phyloP scores from a whole-genome alignment of 2,329 filamentous ascomycete genomes.

The Fusarium sp. region DNA sequence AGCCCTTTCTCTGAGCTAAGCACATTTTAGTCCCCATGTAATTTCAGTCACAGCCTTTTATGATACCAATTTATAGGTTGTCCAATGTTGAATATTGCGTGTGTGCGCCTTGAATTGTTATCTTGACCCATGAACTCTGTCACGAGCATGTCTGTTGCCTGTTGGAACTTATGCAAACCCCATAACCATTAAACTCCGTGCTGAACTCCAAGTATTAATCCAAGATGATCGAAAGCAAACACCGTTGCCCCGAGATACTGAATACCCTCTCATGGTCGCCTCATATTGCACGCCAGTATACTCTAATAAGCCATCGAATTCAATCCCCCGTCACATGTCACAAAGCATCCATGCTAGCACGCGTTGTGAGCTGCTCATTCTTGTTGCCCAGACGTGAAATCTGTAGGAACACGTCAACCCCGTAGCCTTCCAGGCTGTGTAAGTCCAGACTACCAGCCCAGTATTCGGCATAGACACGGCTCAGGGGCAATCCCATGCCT shows the following conservation, averaged over 20 bases:
- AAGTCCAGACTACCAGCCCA: slow-evolving; percentile 94
- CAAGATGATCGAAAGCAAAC: slow-evolving; percentile 11
- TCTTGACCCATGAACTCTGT: slow-evolving; percentile 2
- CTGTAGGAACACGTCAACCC: slow-evolving; percentile 94
- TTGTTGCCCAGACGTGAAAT: slow-evolving; percentile 98
- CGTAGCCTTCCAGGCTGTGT: slow-evolving; percentile 94
- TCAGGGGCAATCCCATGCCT: slow-evolving; percentile 94
- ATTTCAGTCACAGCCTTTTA: slow-evolving; percentile 55
- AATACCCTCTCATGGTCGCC: background rate
- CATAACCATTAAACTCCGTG: slow-evolving; percentile 41
- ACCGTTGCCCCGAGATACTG: background rate
- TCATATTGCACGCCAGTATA: background rate
- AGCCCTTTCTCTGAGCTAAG: slow-evolving; percentile 51
- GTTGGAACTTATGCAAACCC: slow-evolving; percentile 8
- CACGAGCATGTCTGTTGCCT: slow-evolving; percentile 5
- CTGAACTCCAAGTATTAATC: slow-evolving; percentile 28
- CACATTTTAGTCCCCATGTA: slow-evolving; percentile 61
- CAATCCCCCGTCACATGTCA: slow-evolving; percentile 49
- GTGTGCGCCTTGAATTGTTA: slow-evolving; percentile 6
- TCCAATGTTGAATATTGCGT: slow-evolving; percentile 29
- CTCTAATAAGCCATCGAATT: slow-evolving; percentile 18
- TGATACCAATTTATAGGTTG: slow-evolving; percentile 58
- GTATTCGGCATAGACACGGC: slow-evolving; percentile 95
- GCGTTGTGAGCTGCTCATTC: slow-evolving; percentile 89
- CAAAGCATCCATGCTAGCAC: slow-evolving; percentile 82